Conservation (phyloP, 2,329 filamentous ascomycete species). For the Aspergillus tanneri region DNA sequence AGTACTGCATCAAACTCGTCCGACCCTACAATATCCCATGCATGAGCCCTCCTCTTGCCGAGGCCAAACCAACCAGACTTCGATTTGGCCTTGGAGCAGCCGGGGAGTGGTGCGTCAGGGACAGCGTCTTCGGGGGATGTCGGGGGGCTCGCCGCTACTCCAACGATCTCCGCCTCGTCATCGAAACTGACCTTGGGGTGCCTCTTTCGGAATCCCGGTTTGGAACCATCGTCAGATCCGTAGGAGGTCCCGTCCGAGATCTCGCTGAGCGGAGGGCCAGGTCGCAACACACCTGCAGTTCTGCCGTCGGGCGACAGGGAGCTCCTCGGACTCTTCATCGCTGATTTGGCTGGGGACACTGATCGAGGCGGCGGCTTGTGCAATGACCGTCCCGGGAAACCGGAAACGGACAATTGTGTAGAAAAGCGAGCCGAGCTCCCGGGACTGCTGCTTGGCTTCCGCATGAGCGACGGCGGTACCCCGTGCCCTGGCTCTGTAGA, state of each 20-base stretch:
- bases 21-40: conserved; percentile 33
- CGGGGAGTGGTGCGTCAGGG: conserved; percentile 37
- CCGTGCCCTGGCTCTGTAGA: conserved; percentile 17
- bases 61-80: conserved; percentile 40
- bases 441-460: conserved; percentile 51
- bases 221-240: conserved; percentile 45
- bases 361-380: conserved; percentile 61
- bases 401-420: conserved; percentile 49
- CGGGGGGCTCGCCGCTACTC: conserved; percentile 43
- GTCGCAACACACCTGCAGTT: conserved; percentile 20
- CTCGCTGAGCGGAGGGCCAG: conserved; percentile 49
- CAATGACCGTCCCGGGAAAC: conserved; percentile 44
- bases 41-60: conserved; percentile 32
- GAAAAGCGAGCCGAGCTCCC: conserved; percentile 59
- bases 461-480: conserved; percentile 22
- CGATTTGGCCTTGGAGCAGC: conserved; percentile 25
- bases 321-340: conserved; percentile 56
- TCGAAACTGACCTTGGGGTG: conserved; percentile 67
- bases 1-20: conserved; percentile 57
- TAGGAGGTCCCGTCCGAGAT: conserved; percentile 57
- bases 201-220: conserved; percentile 51
- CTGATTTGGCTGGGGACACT: conserved; percentile 62
- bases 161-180: conserved; percentile 53
- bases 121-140: conserved; percentile 42
- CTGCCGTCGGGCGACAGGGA: conserved; percentile 37